Evolutionary conservation across 441 rosid genomes (phyloP).

Genomic region (Theobroma grandiflorum): DNA sequence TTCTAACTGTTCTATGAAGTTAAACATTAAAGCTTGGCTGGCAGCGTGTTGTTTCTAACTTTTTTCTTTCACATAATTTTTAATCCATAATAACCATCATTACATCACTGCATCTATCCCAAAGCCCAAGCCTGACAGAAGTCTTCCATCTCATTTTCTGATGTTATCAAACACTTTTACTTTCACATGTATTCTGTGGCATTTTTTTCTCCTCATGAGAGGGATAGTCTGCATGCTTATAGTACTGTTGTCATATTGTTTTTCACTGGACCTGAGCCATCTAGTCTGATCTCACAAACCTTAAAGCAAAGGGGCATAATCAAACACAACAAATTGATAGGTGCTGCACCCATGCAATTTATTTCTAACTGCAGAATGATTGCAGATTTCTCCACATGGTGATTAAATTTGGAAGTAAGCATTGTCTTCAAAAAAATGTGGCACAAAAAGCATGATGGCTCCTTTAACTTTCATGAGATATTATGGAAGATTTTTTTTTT

Average conservation of each 20-base stretch:
- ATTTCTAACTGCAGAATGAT: not conserved
- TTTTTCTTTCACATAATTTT: not conserved
- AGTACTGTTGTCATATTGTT: constrained; percentile 4
- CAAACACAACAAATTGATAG: not conserved
- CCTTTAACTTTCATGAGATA: constrained; percentile 6
- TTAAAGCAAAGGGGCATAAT: constrained; percentile 2
- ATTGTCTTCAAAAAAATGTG: not conserved
- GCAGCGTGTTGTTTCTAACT: not conserved
- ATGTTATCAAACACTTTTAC: not conserved
- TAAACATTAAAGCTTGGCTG: not conserved
- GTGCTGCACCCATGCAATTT: constrained; percentile 2
- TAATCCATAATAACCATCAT: not conserved
- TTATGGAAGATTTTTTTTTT: not conserved
- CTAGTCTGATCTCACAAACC: not conserved
- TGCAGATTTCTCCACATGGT: constrained; percentile 11
- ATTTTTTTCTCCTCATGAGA: not conserved
- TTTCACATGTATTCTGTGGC: not conserved
- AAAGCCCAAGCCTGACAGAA: not conserved
- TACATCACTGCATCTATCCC: not conserved
- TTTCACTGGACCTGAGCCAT: constrained; percentile 6
- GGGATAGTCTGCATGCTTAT: not conserved
- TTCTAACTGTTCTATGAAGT: not conserved
- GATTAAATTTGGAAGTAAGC: constrained; percentile 12
- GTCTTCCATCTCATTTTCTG: not conserved
- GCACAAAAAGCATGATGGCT: not conserved